Conservation (phyloP, 2,329 filamentous ascomycete genomes). For the Leptosphaerulina australis region DNA sequence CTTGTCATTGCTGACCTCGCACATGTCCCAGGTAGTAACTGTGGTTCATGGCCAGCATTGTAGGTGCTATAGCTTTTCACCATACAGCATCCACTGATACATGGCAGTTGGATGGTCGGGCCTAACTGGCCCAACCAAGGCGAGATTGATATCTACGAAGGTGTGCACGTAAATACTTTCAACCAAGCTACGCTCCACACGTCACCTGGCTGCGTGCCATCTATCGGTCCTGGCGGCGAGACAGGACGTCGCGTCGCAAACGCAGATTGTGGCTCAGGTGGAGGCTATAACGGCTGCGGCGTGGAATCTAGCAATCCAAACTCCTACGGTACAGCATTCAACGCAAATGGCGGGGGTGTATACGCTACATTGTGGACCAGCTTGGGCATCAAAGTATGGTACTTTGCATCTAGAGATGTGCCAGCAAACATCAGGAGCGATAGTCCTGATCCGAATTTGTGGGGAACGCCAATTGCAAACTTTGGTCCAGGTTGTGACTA, state of each 20-base stretch:
- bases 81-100: conserved; percentile 9
- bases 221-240: conserved; percentile 41
- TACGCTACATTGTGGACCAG: conserved; percentile 52
- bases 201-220: conserved; percentile 42
- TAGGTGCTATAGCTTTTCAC: conserved; percentile 17
- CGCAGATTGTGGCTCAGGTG: conserved; percentile 46
- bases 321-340: conserved; percentile 49
- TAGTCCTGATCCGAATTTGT: conserved; percentile 50
- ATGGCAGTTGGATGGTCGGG: conserved; percentile 47
- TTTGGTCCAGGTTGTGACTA: conserved; percentile 46
- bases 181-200: conserved; percentile 50
- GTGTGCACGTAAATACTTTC: conserved; percentile 46
- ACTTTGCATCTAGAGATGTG: conserved; percentile 50
- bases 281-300: conserved; percentile 45
- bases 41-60: conserved; percentile 51
- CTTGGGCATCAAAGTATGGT: conserved; percentile 56
- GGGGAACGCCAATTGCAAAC: conserved; percentile 52
- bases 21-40: conserved; percentile 47
- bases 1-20: conserved; percentile 51
- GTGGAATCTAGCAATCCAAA: conserved; percentile 34
- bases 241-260: conserved; percentile 37
- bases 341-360: conserved; percentile 51
- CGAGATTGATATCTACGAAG: conserved; percentile 46
- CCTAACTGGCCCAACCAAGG: conserved; percentile 50
- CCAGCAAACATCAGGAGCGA: conserved; percentile 51